These are phyloP conservation scores for Malassezia arunalokei DNA, from an alignment of 1,284 basidiomycete genomes.

Conservation along the genomic window DNA sequence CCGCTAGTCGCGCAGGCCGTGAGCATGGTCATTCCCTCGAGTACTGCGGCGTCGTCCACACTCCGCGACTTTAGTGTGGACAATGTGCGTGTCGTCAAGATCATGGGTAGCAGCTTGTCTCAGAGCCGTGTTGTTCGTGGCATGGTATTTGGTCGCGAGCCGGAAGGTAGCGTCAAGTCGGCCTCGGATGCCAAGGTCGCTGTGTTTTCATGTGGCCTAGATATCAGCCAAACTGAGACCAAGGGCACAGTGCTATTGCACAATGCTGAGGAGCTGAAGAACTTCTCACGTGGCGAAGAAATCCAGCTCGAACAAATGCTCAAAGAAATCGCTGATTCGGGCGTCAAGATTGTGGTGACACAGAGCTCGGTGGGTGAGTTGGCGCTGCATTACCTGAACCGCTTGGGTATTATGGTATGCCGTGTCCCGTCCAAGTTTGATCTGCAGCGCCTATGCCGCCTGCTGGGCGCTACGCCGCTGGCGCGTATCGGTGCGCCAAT, in stretches of 20 bases:
- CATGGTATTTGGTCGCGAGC: constrained; percentile 95
- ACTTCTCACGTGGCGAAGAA: constrained; percentile 90
- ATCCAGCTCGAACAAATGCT: constrained; percentile 49
- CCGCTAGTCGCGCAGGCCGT: constrained; percentile 84
- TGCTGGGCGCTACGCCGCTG: constrained; percentile 88
- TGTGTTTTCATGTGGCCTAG: constrained; percentile 82
- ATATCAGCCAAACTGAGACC: constrained; percentile 92
- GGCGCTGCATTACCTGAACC: constrained; percentile 90
- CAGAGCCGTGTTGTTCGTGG: constrained; percentile 81
- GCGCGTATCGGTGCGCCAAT: constrained; percentile 90
- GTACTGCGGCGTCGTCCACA: background rate
- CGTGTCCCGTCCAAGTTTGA: constrained; percentile 98
- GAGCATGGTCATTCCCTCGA: constrained; percentile 32
- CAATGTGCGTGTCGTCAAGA: constrained; percentile 95
- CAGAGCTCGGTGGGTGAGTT: constrained; percentile 89
- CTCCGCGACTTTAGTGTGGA: constrained; percentile 56
- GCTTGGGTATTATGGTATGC: constrained; percentile 82
- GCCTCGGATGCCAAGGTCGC: constrained; percentile 52
- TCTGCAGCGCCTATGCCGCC: constrained; percentile 78
- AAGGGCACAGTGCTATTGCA: constrained; percentile 96
- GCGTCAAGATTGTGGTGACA: constrained; percentile 83
- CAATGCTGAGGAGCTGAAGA: constrained; percentile 83
- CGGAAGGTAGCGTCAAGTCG: constrained; percentile 72
- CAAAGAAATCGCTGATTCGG: constrained; percentile 91
- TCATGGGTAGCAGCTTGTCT: constrained; percentile 78